Evolutionary conservation across 177 flowering plant genomes (phyloP), one percentile per base, ranked within the genome.

Genomic region (Vitis hybrid): DNA sequence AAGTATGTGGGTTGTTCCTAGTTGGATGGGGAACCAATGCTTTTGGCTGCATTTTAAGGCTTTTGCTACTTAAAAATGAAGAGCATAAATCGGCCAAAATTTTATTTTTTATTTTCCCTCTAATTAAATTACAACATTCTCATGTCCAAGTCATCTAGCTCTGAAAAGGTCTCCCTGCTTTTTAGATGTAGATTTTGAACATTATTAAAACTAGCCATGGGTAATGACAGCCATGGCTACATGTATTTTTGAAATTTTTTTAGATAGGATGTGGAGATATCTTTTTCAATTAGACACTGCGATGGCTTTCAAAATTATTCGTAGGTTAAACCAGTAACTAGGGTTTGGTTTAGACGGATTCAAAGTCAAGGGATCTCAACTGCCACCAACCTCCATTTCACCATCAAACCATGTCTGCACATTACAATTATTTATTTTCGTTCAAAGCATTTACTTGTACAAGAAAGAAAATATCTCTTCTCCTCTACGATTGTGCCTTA

Each of bases 291-390:
- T 27, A 27, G 30, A 0, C 30, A 27, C 30, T 27, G 30, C 30
- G 30, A 27, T 27, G 30, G 30, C 30, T 27, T 27, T 27, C 30
- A 3, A 27, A 27, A 0, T 27, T 27, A 27, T 27, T 27, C 30
- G 30, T 0, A 0, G 30, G 4, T 27, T 0, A 0, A 27, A 27
- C 30, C 30, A 0, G 30, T 27, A 8, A 6, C 46, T 8, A 8
- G 46, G 46, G 46, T 41, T 12, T 54, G 57, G 57, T 54, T 54
- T 54, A 17, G 57, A 14, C 57, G 4, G 57, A 54, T 11, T 54
- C 57, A 54, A 54, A 13, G 57, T 54, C 57, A 54, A 54, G 57
- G 18, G 17, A 54, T 14, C 57, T 54, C 57, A 14, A 12, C n/a
- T 54, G 4, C 17, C 7, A 54, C 57, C 57, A 12, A 53, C 56